Percentiles rank a stretch among this genome's conserved stretches.
phyloP scores from a whole-genome alignment of 2,329 filamentous ascomycete genomes.

The Huntiella abstrusa region DNA sequence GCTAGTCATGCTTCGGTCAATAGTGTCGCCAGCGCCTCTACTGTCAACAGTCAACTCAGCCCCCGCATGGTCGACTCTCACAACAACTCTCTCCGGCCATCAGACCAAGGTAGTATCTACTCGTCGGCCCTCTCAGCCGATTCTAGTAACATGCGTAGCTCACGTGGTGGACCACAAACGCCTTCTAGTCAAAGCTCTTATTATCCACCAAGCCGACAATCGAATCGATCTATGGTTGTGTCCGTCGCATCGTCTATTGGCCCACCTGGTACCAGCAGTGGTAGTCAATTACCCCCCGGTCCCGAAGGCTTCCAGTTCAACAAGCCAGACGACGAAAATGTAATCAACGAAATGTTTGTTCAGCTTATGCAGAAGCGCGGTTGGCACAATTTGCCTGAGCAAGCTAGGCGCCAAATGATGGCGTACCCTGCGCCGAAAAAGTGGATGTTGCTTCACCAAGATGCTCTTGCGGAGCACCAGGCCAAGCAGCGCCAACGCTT shows the following conservation, averaged over 20 bases:
- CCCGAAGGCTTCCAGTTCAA: constrained; percentile 41
- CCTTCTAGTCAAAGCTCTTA: constrained; percentile 39
- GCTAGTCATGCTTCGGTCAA: constrained; percentile 33
- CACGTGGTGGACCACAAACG: constrained; percentile 33
- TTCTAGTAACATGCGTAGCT: constrained; percentile 23
- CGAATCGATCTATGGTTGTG: constrained; percentile 36
- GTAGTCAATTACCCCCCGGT: constrained; percentile 31
- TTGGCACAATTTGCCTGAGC: constrained; percentile 91
- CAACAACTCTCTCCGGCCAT: constrained; percentile 27
- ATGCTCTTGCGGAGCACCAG: constrained; percentile 82
- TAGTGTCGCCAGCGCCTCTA: constrained; percentile 26
- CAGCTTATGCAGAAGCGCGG: constrained; percentile 93
- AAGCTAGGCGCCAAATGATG: constrained; percentile 87
- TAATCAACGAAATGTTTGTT: constrained; percentile 82
- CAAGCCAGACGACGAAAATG: constrained; percentile 58
- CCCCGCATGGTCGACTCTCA: constrained; percentile 34
- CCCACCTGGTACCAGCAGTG: constrained; percentile 29
- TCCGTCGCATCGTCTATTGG: constrained; percentile 21
- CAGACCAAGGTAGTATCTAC: constrained; percentile 33
- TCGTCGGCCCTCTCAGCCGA: constrained; percentile 5
- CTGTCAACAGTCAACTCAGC: constrained; percentile 35
- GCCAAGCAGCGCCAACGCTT: constrained; percentile 78
- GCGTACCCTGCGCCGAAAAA: constrained; percentile 89
- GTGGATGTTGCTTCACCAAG: constrained; percentile 92
- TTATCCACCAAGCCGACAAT: constrained; percentile 33